A percentile compares a stretch with the other conserved stretches of the same genome.
These are phyloP conservation scores for Nakazawaea ambrosiae DNA, from an alignment of 805 yeast species.

Conservation along the genomic window DNA sequence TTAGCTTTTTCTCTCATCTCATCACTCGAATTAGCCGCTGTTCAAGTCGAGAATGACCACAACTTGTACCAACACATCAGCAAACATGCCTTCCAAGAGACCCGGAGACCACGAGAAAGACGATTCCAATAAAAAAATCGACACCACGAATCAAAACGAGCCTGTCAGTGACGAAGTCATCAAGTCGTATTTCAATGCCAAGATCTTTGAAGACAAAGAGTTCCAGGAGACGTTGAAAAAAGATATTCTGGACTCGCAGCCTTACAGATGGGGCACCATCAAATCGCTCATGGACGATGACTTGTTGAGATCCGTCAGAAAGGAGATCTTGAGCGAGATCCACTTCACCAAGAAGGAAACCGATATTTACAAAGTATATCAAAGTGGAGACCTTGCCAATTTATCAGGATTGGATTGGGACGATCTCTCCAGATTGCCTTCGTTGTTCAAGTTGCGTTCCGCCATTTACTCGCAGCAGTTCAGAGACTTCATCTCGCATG, in stretches of 20 bases:
- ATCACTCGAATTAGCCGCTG: no score
- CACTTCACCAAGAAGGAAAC: constrained; percentile 95
- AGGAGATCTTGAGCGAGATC: constrained; percentile 75
- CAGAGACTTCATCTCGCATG: constrained; percentile 65
- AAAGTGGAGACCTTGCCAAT: constrained; percentile 88
- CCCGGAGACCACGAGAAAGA: no score
- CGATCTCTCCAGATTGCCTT: constrained; percentile 68
- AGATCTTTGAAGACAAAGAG: constrained; percentile 35
- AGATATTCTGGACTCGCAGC: constrained; percentile 51
- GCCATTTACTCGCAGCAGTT: constrained; percentile 85
- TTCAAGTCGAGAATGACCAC: no score
- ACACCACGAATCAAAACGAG: neutral
- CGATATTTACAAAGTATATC: constrained; percentile 89
- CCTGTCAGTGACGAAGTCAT: constrained; percentile 14
- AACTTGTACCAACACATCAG: no score
- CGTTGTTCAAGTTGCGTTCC: constrained; percentile 69
- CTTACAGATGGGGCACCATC: constrained; percentile 89
- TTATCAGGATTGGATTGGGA: constrained; percentile 75
- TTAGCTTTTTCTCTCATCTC: no score
- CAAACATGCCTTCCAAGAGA: no score
- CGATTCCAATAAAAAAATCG: neutral
- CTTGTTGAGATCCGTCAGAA: constrained; percentile 69
- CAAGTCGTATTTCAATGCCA: constrained; percentile 34
- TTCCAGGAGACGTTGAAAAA: constrained; percentile 33
- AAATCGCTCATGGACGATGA: constrained; percentile 67